Evolutionary conservation across 2,329 filamentous ascomycete genomes (phyloP).

Genomic region (Fusarium palustre): DNA sequence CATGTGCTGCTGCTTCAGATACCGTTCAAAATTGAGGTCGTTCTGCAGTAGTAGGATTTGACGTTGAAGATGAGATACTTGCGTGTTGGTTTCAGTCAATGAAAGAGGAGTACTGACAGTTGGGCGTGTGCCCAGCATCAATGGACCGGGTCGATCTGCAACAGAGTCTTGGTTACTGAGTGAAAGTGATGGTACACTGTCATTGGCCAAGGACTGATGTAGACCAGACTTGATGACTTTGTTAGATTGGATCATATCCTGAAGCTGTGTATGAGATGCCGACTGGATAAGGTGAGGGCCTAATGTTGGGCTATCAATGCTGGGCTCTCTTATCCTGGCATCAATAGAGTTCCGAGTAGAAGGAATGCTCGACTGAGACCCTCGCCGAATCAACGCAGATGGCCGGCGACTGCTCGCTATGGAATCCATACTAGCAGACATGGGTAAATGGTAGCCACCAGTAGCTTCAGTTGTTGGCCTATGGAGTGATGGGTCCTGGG

Average conservation of each 20-base stretch:
- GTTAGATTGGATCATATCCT: conserved; percentile 71
- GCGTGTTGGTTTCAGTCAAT: conserved; percentile 51
- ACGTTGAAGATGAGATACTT: conserved; percentile 71
- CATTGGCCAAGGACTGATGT: conserved; percentile 67
- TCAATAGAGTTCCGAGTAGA: conserved; percentile 58
- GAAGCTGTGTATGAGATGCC: conserved; percentile 66
- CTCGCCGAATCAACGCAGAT: conserved; percentile 52
- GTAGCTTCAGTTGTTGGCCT: conserved; percentile 50
- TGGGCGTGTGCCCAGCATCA: conserved; percentile 46
- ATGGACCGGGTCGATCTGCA: conserved; percentile 53
- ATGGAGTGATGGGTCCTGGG: conserved; percentile 55
- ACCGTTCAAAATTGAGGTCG: conserved; percentile 85
- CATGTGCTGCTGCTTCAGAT: conserved; percentile 85
- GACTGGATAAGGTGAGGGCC: conserved; percentile 62
- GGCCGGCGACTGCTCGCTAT: conserved; percentile 54
- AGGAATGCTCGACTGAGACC: conserved; percentile 64
- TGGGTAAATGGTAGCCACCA: conserved; percentile 65
- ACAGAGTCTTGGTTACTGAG: conserved; percentile 63
- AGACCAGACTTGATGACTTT: conserved; percentile 68
- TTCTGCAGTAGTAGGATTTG: conserved; percentile 82
- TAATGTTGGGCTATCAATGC: conserved; percentile 72
- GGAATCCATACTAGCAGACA: conserved; percentile 62
- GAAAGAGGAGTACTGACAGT: conserved; percentile 47
- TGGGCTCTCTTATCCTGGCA: conserved; percentile 52
- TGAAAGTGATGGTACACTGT: conserved; percentile 67